These are phyloP conservation scores for Phellopilus nigrolimitatus DNA, from an alignment of 1,284 basidiomycete species.

Conservation along the genomic window DNA sequence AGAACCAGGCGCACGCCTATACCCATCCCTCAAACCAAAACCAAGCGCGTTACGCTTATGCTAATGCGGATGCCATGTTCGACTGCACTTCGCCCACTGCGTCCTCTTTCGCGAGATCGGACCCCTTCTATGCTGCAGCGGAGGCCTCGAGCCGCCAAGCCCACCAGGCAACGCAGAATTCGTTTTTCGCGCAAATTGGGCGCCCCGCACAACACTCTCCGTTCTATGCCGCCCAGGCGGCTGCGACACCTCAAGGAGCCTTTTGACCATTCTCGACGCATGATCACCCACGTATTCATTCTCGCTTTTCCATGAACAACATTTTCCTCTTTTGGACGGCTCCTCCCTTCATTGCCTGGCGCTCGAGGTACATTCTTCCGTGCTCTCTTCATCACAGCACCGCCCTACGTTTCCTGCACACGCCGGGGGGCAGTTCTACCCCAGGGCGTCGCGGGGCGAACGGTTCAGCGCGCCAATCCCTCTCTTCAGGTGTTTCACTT, in stretches of 20 bases:
- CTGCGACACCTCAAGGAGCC: not conserved
- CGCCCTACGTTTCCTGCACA: too few relatives aligned
- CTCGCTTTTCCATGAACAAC: not conserved
- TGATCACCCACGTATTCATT: not conserved
- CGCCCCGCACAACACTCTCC: constrained; percentile 40
- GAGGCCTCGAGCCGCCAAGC: constrained; percentile 8
- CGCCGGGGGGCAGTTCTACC: too few relatives aligned
- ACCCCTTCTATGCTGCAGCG: constrained; percentile 17
- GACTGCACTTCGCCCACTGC: constrained; percentile 1
- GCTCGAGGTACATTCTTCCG: too few relatives aligned
- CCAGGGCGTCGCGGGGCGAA: too few relatives aligned
- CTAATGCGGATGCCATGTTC: not conserved
- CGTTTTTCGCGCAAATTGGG: constrained; percentile 40
- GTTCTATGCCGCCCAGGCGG: constrained; percentile 29
- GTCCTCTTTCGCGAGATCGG: constrained; percentile 14
- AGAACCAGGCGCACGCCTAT: not conserved
- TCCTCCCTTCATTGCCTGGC: not conserved
- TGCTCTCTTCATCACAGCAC: too few relatives aligned
- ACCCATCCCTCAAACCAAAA: not conserved
- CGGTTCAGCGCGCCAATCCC: too few relatives aligned
- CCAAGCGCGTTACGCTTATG: not conserved
- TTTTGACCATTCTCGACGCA: not conserved
- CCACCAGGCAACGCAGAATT: constrained; percentile 15
- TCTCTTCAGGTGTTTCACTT: not conserved
- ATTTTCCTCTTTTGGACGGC: not conserved